Base-by-base conservation (phyloP, 441 rosid species). In the Populus trichocarpa region DNA sequence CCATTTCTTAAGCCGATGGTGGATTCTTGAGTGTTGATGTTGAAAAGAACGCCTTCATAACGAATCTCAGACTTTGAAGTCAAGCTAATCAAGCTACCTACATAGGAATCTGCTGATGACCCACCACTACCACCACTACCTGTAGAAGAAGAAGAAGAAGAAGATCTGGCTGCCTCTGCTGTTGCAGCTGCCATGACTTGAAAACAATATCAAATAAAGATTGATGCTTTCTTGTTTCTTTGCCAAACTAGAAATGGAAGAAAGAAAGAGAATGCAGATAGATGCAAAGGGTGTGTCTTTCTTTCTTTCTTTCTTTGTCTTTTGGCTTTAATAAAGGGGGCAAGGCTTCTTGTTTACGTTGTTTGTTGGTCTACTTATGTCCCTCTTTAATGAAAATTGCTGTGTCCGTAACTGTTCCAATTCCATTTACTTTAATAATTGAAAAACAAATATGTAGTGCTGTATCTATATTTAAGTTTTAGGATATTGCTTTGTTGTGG, bases 61-160 rank as follows among this genome's bases (percentile, higher is more conserved):
- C 86, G 81, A 77, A 87, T 87, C 80, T 85, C 86, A 69, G 78
- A 77, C 86, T 85, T 87, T 32, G 88, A 83, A 12, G 81, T 83
- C 81, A 85, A 59, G 83, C 88, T 83, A 10, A 85, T 83, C 76
- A 81, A 75, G 75, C 85, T 87, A 25, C 89, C 88, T 23, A 85
- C 59, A 68, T 85, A 85, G 2, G 88, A 80, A 61, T 85, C 88
- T 14, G 83, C 87, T 5, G 86, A 18, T 38, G 78, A 26, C 26
- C 26, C 26, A 0, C 66, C 66, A 61, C 66, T 28, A 3, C 66
- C 66, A 22, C 26, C 66, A 66, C 46, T 65, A 12, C 64, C 46
- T 75, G 71, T 61, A 28, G 76, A 61, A 28, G 71, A 68, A 5
- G 33, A 30, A 25, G 25, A 26, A 7, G 70, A 69, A 5, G 73